phyloP scores from a whole-genome alignment of 2,329 filamentous ascomycete genomes.

The Dryadomyces quercus-mongolicae region DNA sequence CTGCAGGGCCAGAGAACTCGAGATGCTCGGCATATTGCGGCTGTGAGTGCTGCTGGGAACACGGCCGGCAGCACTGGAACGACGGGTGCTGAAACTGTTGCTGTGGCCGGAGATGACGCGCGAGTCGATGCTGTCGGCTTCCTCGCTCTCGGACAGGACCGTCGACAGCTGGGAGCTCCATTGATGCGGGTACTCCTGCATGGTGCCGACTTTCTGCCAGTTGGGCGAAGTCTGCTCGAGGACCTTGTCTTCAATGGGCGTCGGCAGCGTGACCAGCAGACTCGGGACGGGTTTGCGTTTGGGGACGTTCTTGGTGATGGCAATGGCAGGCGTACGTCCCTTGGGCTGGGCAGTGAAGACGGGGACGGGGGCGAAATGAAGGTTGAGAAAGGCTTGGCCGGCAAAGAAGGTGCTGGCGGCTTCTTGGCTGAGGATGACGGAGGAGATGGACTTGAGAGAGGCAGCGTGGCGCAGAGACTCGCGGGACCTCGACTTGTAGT shows the following conservation, averaged over 20 bases:
- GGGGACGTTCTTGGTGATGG: neutral
- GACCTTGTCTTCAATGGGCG: constrained; percentile 3
- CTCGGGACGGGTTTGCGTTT: constrained; percentile 10
- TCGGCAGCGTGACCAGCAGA: neutral
- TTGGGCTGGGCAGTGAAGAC: constrained; percentile 11
- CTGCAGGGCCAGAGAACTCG: constrained; percentile 36
- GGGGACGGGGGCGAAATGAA: constrained; percentile 19
- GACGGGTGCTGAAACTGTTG: constrained; percentile 16
- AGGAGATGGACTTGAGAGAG: constrained; percentile 39
- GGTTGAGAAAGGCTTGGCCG: constrained; percentile 27
- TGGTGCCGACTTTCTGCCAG: neutral
- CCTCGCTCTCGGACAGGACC: constrained; percentile 50
- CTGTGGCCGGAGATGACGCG: constrained; percentile 27
- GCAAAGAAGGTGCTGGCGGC: constrained; percentile 25
- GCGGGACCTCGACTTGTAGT: constrained; percentile 37
- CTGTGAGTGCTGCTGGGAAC: constrained; percentile 24
- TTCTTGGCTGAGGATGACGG: constrained; percentile 36
- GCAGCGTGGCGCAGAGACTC: constrained; percentile 24
- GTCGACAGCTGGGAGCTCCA: constrained; percentile 55
- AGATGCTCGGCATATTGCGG: constrained; percentile 44
- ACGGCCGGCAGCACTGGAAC: constrained; percentile 28
- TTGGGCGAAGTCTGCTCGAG: neutral
- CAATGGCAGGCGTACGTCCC: constrained; percentile 1
- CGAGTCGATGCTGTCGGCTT: constrained; percentile 27
- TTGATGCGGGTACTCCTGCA: constrained; percentile 36